Base-by-base conservation (phyloP, 345 rosid species). In the Aquilaria malaccensis region DNA sequence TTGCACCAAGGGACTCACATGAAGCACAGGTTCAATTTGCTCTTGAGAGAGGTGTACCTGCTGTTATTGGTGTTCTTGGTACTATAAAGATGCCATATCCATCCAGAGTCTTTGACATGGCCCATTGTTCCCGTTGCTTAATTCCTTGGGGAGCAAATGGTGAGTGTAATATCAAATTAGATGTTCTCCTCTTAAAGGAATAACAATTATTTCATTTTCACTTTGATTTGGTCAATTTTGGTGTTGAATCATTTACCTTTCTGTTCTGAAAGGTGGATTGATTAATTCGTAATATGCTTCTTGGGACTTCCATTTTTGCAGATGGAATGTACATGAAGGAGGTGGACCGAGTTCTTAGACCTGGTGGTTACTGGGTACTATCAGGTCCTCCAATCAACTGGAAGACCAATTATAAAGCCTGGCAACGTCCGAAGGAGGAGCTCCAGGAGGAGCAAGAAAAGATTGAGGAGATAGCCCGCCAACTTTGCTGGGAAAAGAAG, bases 1-100 rank as follows among this genome's bases (percentile, higher is more conserved):
- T 95, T 57, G 99, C 99, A 29, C 99, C 98, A 12, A 83, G 99
- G 80, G 99, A 95, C 62, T 88, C 96, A 2, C 99, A 95, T 33
- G 98, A 95, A 75, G 99, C 99, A 30, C 99, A 95, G 72, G 99
- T 95, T 32, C 99, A 95, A 30, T 95, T 95, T 76, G 99, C 99
- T 46, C 85, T 95, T 3, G 99, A 95, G 76, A 87, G 99, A 72
- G 99, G 99, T 72, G 95, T 95, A 46, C 98, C 99, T 10, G 99
- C 99, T 53, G 89, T 95, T 68, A 88, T 95, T 61, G 99, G 96
- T 74, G 99, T 95, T 75, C 86, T 95, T 48, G 99, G 99, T 41
- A 83, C 95, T 45, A 87, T 91, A 50, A 91, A 83, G 80, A 63
- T 86, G 77, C 99, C 99, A 4, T 95, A 95, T 52, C 91, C 99